These are phyloP conservation scores for Lomentospora prolificans DNA, from an alignment of 2,329 filamentous ascomycete species.

Conservation along the genomic window DNA sequence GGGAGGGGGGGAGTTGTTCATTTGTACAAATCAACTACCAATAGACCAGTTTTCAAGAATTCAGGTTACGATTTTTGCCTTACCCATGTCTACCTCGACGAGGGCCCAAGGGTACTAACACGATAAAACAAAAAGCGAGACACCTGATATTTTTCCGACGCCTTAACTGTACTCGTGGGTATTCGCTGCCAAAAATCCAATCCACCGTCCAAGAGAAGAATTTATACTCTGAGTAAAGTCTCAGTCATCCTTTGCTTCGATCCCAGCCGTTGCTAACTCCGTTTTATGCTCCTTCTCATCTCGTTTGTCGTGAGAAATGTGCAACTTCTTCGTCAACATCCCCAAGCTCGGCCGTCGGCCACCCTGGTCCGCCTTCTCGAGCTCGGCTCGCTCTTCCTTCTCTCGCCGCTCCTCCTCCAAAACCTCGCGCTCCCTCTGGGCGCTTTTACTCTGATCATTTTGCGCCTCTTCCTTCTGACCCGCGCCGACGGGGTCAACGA, in stretches of 20 bases:
- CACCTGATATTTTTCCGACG: background rate
- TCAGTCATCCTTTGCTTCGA: background rate
- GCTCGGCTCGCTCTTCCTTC: background rate
- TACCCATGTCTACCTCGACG: too few relatives aligned
- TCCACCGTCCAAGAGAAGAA: background rate
- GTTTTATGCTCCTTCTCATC: background rate
- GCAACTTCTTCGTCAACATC: background rate
- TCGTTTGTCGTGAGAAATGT: background rate
- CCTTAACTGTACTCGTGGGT: background rate
- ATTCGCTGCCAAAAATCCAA: background rate
- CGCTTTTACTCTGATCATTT: slow-evolving; percentile 3
- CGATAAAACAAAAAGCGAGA: too few relatives aligned
- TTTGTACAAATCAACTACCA: slow-evolving; percentile 7
- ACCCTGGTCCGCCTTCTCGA: slow-evolving; percentile 1
- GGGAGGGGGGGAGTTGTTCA: slow-evolving; percentile 1
- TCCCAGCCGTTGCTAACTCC: background rate
- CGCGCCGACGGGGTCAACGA: background rate
- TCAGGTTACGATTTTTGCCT: background rate
- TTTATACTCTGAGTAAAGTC: background rate
- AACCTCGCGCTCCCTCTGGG: slow-evolving; percentile 3
- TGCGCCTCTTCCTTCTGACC: background rate
- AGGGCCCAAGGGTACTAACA: too few relatives aligned
- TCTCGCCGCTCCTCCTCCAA: background rate
- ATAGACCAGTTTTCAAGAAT: slow-evolving; percentile 3
- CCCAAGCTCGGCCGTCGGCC: background rate